phyloP scores from a whole-genome alignment of 371 early-diverging fungal genomes.

The Mucor mucedo region DNA sequence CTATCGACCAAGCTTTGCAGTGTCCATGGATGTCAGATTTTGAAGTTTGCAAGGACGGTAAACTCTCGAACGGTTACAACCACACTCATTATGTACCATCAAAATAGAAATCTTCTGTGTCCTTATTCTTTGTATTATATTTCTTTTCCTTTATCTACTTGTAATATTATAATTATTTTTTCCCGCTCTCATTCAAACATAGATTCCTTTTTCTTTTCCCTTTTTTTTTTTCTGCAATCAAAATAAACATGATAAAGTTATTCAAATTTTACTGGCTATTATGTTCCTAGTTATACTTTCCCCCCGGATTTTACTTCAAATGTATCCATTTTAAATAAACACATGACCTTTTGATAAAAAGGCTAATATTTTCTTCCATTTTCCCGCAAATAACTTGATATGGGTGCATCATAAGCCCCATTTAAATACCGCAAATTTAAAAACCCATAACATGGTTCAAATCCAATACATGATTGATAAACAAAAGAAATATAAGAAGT shows the following conservation, averaged over 20 bases:
- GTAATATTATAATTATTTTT: constrained; percentile 8
- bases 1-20: constrained; percentile 76
- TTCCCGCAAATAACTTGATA: not conserved
- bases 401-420: not conserved
- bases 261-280: not conserved
- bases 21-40: constrained; percentile 78
- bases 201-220: not conserved
- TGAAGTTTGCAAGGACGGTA: constrained; percentile 41
- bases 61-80: constrained; percentile 35
- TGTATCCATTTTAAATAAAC: not conserved
- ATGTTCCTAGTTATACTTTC: not conserved
- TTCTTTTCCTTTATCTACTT: not conserved
- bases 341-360: not conserved
- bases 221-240: not conserved
- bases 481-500: not conserved
- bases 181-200: not conserved
- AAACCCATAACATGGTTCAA: not conserved
- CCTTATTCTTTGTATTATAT: constrained; percentile 9
- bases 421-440: not conserved
- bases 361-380: constrained; percentile 3
- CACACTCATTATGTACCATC: constrained; percentile 18
- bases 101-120: constrained; percentile 12
- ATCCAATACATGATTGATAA: not conserved
- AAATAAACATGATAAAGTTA: not conserved
- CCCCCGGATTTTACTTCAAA: not conserved